phyloP scores from a whole-genome alignment of 2,329 filamentous ascomycete species.

The Aspergillus vadensis region DNA sequence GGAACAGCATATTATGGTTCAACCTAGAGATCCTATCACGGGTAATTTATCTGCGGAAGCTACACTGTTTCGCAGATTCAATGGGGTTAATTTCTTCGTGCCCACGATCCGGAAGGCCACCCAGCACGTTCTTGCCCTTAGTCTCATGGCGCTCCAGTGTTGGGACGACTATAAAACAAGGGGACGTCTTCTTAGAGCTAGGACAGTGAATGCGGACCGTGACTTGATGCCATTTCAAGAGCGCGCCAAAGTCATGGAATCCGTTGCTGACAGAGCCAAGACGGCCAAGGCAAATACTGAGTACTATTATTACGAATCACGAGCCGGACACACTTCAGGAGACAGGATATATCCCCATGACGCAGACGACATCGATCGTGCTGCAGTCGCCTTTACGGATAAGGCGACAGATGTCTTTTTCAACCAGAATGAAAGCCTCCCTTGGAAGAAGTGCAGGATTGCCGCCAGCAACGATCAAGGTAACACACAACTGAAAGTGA shows the following conservation, averaged over 20 bases:
- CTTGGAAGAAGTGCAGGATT: slow-evolving; percentile 17
- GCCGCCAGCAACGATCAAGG: slow-evolving; percentile 5
- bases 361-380: slow-evolving; percentile 24
- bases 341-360: slow-evolving; percentile 33
- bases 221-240: not conserved
- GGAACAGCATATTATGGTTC: slow-evolving; percentile 32
- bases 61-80: slow-evolving; percentile 22
- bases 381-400: slow-evolving; percentile 6
- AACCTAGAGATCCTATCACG: slow-evolving; percentile 6
- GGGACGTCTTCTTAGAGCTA: slow-evolving; percentile 22
- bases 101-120: slow-evolving; percentile 31
- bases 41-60: slow-evolving; percentile 17
- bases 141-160: slow-evolving; percentile 33
- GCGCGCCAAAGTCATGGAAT: slow-evolving; percentile 3
- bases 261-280: slow-evolving; percentile 10
- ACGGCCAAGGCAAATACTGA: not conserved
- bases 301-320: not conserved
- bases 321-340: not conserved
- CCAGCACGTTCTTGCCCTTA: slow-evolving; percentile 34
- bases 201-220: slow-evolving; percentile 16
- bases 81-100: slow-evolving; percentile 35
- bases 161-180: slow-evolving; percentile 33
- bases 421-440: slow-evolving; percentile 12
- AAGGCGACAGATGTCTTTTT: slow-evolving; percentile 30
- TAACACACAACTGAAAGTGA: slow-evolving; percentile 22